These are phyloP conservation scores for Blastomyces emzantsi DNA, from an alignment of 2,329 filamentous ascomycete species.

Conservation along the genomic window DNA sequence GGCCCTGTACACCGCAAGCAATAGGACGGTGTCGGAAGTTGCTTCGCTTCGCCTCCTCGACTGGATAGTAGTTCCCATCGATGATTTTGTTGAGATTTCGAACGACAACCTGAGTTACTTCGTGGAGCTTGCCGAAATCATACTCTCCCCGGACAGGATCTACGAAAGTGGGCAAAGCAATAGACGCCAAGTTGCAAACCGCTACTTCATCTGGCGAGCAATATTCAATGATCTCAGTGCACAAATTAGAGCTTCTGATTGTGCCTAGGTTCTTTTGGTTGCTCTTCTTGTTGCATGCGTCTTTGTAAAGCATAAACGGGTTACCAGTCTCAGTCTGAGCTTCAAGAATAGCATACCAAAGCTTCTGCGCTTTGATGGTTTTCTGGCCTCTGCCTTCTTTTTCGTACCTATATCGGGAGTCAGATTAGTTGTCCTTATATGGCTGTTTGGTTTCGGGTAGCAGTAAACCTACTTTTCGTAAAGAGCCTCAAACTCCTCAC, in stretches of 20 bases:
- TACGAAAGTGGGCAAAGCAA: conserved; percentile 84
- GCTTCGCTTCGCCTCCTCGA: conserved; percentile 83
- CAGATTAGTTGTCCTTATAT: conserved; percentile 10
- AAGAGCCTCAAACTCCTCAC: conserved; percentile 90
- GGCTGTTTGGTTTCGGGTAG: neutral
- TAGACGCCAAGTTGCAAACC: conserved; percentile 93
- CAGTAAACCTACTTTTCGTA: conserved; percentile 55
- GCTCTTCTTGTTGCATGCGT: conserved; percentile 96
- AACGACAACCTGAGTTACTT: conserved; percentile 84
- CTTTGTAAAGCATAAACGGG: conserved; percentile 99
- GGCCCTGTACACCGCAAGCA: conserved; percentile 92
- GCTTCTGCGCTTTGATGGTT: conserved; percentile 94
- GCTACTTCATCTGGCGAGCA: conserved; percentile 95
- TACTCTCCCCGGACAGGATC: conserved; percentile 77
- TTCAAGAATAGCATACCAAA: conserved; percentile 98
- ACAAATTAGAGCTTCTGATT: conserved; percentile 96
- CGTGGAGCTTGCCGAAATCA: conserved; percentile 94
- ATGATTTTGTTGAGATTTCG: conserved; percentile 98
- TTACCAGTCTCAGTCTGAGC: conserved; percentile 98
- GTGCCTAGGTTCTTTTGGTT: conserved; percentile 99
- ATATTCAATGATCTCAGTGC: conserved; percentile 98
- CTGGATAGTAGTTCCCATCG: conserved; percentile 97
- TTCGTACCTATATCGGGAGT: conserved; percentile 57
- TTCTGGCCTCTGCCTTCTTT: conserved; percentile 75
- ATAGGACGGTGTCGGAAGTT: conserved; percentile 97